Conservation (phyloP, 2,329 filamentous ascomycete genomes). For the Diaporthe velutina region DNA sequence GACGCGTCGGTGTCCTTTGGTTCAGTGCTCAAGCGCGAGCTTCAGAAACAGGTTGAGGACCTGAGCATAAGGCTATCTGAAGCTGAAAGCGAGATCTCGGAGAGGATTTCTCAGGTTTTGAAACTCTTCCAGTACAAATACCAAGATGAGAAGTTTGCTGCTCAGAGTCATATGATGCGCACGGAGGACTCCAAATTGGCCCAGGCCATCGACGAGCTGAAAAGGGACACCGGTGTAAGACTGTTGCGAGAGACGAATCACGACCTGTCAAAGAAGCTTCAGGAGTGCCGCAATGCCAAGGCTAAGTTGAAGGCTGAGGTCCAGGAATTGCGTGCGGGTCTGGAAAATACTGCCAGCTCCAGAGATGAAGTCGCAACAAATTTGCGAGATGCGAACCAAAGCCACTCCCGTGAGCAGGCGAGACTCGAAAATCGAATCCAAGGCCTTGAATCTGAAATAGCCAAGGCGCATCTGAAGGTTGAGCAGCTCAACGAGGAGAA, state of each 20-base stretch:
- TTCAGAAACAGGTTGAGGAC: neutral
- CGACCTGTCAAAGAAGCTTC: neutral
- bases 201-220: neutral
- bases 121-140: neutral
- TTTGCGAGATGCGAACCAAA: neutral
- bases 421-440: neutral
- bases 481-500: neutral
- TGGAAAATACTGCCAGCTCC: neutral
- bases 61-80: neutral
- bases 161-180: too few relatives aligned
- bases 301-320: neutral
- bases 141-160: neutral
- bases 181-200: neutral
- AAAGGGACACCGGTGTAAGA: neutral
- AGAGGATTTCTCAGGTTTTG: neutral
- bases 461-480: neutral
- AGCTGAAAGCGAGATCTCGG: neutral
- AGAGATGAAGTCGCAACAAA: neutral
- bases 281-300: too few relatives aligned
- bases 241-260: neutral
- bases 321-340: neutral
- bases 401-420: too few relatives aligned
- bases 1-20: neutral
- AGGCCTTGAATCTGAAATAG: neutral
- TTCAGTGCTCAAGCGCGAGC: neutral